Evolutionary conservation across 192 early-diverging fungal genomes (phyloP).

Genomic region (Geranomyces michiganensis): DNA sequence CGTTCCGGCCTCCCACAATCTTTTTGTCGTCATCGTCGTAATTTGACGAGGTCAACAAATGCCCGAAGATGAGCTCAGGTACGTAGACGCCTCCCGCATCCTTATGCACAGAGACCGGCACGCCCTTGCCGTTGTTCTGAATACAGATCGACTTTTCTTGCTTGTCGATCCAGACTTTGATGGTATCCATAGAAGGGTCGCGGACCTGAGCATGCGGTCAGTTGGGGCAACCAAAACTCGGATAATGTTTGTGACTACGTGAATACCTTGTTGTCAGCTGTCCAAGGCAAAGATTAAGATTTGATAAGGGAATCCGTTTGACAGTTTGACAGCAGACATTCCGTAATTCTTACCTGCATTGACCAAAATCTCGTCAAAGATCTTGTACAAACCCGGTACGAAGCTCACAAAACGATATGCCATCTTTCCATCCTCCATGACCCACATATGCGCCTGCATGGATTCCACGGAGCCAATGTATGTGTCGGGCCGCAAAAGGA

Average conservation of each 20-base stretch:
- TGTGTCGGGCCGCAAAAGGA: slow-evolving; percentile 92
- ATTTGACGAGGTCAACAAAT: slow-evolving; percentile 94
- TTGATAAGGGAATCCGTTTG: not conserved
- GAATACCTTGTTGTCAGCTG: slow-evolving; percentile 84
- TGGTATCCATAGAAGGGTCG: slow-evolving; percentile 81
- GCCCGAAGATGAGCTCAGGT: slow-evolving; percentile 97
- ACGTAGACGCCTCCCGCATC: slow-evolving; percentile 83
- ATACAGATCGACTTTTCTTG: slow-evolving; percentile 79
- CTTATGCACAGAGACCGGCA: slow-evolving; percentile 90
- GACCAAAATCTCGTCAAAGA: slow-evolving; percentile 97
- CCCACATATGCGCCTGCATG: slow-evolving; percentile 79
- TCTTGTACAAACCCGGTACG: slow-evolving; percentile 93
- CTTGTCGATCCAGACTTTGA: slow-evolving; percentile 85
- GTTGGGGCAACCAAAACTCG: not conserved
- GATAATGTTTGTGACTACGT: not conserved
- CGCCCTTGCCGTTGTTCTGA: slow-evolving; percentile 91
- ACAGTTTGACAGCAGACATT: too few relatives aligned
- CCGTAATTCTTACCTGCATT: slow-evolving; percentile 58
- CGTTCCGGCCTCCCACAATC: slow-evolving; percentile 94
- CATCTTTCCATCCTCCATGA: slow-evolving; percentile 67
- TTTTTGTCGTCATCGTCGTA: slow-evolving; percentile 96
- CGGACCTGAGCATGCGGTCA: slow-evolving; percentile 58
- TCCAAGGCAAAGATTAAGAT: not conserved
- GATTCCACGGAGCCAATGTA: slow-evolving; percentile 94
- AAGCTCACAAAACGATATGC: slow-evolving; percentile 66